Percentiles rank a stretch among this genome's conserved stretches.
phyloP scores from a whole-genome alignment of 352 stramenopile species.

The Elongisporangium prolatum region DNA sequence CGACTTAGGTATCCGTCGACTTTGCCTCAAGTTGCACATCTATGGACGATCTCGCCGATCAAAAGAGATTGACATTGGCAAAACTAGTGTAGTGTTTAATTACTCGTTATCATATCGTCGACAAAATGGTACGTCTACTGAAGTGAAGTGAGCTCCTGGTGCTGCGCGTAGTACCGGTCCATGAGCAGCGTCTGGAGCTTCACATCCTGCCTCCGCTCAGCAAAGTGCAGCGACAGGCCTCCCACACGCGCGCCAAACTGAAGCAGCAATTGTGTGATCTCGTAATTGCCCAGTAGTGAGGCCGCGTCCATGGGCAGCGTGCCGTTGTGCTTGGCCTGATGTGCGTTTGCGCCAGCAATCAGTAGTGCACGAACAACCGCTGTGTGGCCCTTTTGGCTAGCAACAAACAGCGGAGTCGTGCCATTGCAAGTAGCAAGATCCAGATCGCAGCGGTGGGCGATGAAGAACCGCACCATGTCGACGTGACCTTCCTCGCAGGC shows the following conservation, averaged over 20 bases:
- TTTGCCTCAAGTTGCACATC: too few relatives aligned
- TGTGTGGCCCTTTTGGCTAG: slow-evolving; percentile 67
- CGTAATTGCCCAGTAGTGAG: slow-evolving; percentile 53
- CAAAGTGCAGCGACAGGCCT: slow-evolving; percentile 67
- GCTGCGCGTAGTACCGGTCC: slow-evolving; percentile 58
- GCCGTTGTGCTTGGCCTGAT: slow-evolving; percentile 65
- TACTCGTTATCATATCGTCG: too few relatives aligned
- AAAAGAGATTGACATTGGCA: too few relatives aligned
- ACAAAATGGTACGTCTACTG: neutral
- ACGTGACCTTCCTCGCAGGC: slow-evolving; percentile 79
- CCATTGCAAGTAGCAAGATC: slow-evolving; percentile 48
- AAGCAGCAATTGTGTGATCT: slow-evolving; percentile 54
- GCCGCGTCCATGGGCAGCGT: slow-evolving; percentile 72
- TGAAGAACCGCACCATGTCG: slow-evolving; percentile 52
- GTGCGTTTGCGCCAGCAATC: slow-evolving; percentile 38
- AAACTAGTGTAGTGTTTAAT: too few relatives aligned
- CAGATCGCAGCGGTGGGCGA: slow-evolving; percentile 26
- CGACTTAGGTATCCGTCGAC: too few relatives aligned
- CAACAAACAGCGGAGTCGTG: slow-evolving; percentile 70
- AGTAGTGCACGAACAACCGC: slow-evolving; percentile 54
- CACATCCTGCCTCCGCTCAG: slow-evolving; percentile 56
- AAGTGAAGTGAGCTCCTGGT: slow-evolving; percentile 8
- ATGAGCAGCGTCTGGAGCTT: slow-evolving; percentile 61
- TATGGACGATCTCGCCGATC: too few relatives aligned
- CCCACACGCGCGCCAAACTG: slow-evolving; percentile 60